Evolutionary conservation across 148 eudicot species (phyloP), one percentile per base, ranked within the genome.

Genomic region (Vaccinium vitisidaea): DNA sequence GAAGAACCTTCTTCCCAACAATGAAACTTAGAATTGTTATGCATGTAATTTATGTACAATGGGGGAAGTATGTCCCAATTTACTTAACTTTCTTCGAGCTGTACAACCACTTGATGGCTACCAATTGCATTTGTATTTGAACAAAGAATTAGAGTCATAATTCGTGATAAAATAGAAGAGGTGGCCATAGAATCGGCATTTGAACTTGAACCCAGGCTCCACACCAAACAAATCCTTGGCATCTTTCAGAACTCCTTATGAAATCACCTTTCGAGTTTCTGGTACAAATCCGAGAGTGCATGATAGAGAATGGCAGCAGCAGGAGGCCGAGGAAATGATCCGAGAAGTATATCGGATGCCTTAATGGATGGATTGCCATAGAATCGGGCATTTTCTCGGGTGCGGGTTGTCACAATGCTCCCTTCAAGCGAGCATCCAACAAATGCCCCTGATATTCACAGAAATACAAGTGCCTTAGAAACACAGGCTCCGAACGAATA

Each of bases 381-480:
- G 76, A 84, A 84, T 67, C 86, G 65, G 8, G 63, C 63, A 84
- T 84, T 84, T 25, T 84, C 82, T 50, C 12, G 86, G 0, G 75
- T 78, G 59, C 86, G 76, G 30, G 82, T 84, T 52, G 82, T 78
- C 48, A 84, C 48, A 32, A 84, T 49, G 18, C 82, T 84, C 48
- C 82, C 86, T 78, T 79, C 86, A 7, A 84, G 43, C 21, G 82
- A 84, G 56, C 86, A 84, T n/a, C 86, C 82, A 27, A 84, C 75
- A 65, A 76, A 84, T 46, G 86, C 86, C 49, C 86, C 86, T 84
- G 61, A 77, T 19, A 49, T 19, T n/a, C 7, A 10, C 32, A 23
- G 36, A 49, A 74, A 39, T 8, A 18, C 52, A 0, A 77, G 80
- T 25, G 56, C 36, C 8, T 77, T 46, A 46, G 54, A 77, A n/a